phyloP scores from a whole-genome alignment of 345 rosid genomes.

The Sonneratia caseolaris region DNA sequence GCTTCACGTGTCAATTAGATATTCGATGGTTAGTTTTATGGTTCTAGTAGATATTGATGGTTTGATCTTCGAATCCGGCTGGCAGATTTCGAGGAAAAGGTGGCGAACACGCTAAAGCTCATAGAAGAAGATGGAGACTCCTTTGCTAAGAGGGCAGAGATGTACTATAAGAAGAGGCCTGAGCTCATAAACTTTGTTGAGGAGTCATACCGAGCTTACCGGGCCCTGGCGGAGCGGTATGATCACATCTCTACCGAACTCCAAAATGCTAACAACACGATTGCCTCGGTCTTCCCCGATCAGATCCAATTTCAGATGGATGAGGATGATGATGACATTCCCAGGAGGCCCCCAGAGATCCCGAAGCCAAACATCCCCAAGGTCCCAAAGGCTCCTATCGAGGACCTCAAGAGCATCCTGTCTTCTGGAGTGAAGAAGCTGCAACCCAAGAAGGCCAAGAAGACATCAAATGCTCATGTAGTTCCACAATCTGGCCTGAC shows the following conservation, averaged over 20 bases:
- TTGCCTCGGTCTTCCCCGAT: constrained; percentile 81
- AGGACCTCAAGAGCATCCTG: constrained; percentile 40
- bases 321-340: constrained; percentile 47
- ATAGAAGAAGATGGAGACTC: constrained; percentile 94
- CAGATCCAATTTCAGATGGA: constrained; percentile 67
- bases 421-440: constrained; percentile 48
- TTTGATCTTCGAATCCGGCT: not conserved
- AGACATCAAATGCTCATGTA: not conserved
- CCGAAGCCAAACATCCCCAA: constrained; percentile 37
- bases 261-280: constrained; percentile 92
- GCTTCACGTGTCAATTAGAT: too few relatives aligned
- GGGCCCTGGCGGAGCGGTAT: constrained; percentile 82
- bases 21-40: too few relatives aligned
- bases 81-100: constrained; percentile 92
- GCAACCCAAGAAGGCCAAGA: constrained; percentile 30
- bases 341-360: constrained; percentile 16
- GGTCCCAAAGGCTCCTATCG: constrained; percentile 53
- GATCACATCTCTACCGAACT: constrained; percentile 91
- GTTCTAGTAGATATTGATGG: not conserved
- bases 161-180: constrained; percentile 96
- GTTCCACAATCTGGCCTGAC: constrained; percentile 58
- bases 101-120: constrained; percentile 46
- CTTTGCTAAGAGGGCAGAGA: constrained; percentile 91
- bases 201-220: constrained; percentile 77
- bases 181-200: constrained; percentile 80